Percentiles rank a stretch among this genome's conserved stretches.
Evolutionary conservation across 2,329 filamentous ascomycete species (phyloP).

Genomic region (Bretziella fagacearum): DNA sequence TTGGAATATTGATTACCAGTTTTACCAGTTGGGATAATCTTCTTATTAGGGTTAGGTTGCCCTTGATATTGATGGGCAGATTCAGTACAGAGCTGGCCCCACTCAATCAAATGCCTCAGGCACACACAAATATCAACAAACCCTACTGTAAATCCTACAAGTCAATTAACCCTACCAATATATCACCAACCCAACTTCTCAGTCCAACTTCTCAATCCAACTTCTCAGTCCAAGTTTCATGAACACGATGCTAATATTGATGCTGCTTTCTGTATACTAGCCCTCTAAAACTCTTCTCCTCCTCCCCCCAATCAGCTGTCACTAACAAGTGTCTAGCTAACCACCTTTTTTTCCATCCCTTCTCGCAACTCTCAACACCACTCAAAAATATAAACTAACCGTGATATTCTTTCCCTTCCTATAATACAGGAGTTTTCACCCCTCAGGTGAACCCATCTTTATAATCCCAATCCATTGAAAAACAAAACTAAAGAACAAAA

Average conservation of each 20-base stretch:
- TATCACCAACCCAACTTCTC: not conserved
- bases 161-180: not conserved
- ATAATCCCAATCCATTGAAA: not conserved
- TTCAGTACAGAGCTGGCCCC: no score
- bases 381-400: slow-evolving; percentile 5
- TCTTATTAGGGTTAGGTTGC: no score
- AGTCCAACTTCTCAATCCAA: no score
- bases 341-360: not conserved
- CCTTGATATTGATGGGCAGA: no score
- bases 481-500: not conserved
- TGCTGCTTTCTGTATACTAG: not conserved
- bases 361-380: not conserved
- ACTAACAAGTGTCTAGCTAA: not conserved
- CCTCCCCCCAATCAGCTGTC: not conserved
- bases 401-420: slow-evolving; percentile 10
- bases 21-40: no score
- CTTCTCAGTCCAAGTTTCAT: no score
- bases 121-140: no score
- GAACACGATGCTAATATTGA: slow-evolving; percentile 1
- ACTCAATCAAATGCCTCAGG: no score
- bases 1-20: no score
- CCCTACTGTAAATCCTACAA: no score
- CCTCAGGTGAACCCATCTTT: not conserved
- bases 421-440: slow-evolving; percentile 4
- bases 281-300: not conserved